A percentile compares a stretch with the other conserved stretches of the same genome.
Evolutionary conservation across 2,329 filamentous ascomycete genomes (phyloP).

Genomic region (Emericellopsis atlantica): DNA sequence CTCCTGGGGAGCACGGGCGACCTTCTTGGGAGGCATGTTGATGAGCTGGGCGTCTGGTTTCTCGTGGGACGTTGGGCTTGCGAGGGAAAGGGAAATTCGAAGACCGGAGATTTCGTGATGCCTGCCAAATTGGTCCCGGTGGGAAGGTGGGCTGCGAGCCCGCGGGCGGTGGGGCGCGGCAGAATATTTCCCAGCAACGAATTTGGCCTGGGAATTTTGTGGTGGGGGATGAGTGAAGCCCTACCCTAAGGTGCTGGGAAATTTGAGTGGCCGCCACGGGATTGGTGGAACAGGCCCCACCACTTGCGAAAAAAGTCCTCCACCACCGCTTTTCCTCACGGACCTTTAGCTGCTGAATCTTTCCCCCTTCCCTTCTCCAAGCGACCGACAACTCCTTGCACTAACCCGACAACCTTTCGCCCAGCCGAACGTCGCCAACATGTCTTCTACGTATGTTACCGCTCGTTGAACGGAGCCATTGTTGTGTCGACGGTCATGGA

Average conservation of each 20-base stretch:
- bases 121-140: constrained; percentile 12
- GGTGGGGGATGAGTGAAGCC: neutral
- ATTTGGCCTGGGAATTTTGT: neutral
- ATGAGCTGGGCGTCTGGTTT: constrained; percentile 20
- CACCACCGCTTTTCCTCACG: neutral
- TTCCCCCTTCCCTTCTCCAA: constrained; percentile 2
- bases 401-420: constrained; percentile 23
- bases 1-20: constrained; percentile 73
- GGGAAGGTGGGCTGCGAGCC: constrained; percentile 8
- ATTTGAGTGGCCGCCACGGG: too few species aligned
- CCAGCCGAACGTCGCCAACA: constrained; percentile 21
- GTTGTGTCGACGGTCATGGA: constrained; percentile 2
- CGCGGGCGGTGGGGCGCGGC: constrained; percentile 22
- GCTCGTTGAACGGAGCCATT: constrained; percentile 17
- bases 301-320: constrained; percentile 3
- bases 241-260: too few species aligned
- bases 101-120: constrained; percentile 6
- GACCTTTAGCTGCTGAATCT: neutral
- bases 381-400: constrained; percentile 6
- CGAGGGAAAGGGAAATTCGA: neutral
- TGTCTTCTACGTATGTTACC: constrained; percentile 41
- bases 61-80: constrained; percentile 1
- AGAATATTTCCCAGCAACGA: constrained; percentile 12
- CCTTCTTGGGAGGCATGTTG: constrained; percentile 93
- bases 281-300: neutral